Evolutionary conservation across 441 rosid genomes (phyloP).

Genomic region (Iberis amara): DNA sequence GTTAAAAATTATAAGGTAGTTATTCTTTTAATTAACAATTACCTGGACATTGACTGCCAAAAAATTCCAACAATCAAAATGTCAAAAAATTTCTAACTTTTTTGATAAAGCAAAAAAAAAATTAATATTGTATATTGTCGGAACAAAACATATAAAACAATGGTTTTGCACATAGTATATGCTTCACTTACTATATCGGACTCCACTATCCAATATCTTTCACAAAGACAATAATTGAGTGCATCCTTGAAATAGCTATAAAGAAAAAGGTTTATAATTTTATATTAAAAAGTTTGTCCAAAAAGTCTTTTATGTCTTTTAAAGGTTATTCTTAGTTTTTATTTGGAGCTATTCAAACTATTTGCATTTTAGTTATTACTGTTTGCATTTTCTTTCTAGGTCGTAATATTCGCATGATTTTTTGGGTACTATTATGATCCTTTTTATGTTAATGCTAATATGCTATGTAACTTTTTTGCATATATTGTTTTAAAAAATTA

Average conservation of each 20-base stretch:
- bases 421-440: not conserved
- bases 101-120: conserved; percentile 16
- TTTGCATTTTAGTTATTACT: conserved; percentile 1
- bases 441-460: too few relatives aligned
- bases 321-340: conserved; percentile 14
- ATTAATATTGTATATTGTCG: not conserved
- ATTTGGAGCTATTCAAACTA: not conserved
- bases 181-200: conserved; percentile 26
- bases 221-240: conserved; percentile 29
- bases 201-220: conserved; percentile 30
- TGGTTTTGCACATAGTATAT: conserved; percentile 22
- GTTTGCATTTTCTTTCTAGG: not conserved
- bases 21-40: conserved; percentile 14
- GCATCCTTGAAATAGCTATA: conserved; percentile 28
- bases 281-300: not conserved
- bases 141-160: conserved; percentile 22
- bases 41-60: conserved; percentile 21
- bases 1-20: too few relatives aligned
- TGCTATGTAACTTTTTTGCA: too few relatives aligned
- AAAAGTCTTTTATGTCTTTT: conserved; percentile 14
- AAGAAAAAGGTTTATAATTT: conserved; percentile 7
- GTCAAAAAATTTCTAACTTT: conserved; percentile 23
- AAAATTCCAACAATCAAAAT: conserved; percentile 14
- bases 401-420: conserved; percentile 1
- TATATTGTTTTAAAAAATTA: too few relatives aligned